Percentiles rank a stretch among this genome's conserved stretches.
Evolutionary conservation across 1,284 basidiomycete genomes (phyloP).

Genomic region (Sanghuangporus sanghuang): DNA sequence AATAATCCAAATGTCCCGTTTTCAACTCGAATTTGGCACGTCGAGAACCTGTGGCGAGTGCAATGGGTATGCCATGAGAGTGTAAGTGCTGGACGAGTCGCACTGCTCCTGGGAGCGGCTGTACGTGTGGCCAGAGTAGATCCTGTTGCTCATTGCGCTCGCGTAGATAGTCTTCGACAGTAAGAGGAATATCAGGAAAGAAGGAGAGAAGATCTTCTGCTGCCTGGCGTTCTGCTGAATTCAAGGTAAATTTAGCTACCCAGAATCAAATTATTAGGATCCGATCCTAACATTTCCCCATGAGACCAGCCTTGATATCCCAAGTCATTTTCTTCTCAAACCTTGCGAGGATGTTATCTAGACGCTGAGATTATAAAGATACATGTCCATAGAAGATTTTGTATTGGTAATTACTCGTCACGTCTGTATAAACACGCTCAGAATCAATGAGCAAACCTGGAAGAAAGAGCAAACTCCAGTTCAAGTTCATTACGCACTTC

Average conservation of each 20-base stretch:
- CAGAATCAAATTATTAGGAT: not conserved
- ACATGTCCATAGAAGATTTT: not conserved
- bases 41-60: conserved; percentile 68
- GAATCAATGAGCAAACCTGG: conserved; percentile 61
- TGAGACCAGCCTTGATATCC: conserved; percentile 78
- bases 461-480: not conserved
- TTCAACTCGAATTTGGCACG: conserved; percentile 63
- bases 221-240: conserved; percentile 58
- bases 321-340: conserved; percentile 75
- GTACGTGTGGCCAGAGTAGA: conserved; percentile 57
- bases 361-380: not conserved
- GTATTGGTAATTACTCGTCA: conserved; percentile 51
- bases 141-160: conserved; percentile 57
- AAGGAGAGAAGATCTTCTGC: conserved; percentile 63
- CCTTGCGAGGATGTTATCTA: conserved; percentile 66
- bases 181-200: conserved; percentile 65
- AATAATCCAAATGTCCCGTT: conserved; percentile 48
- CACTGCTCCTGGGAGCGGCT: conserved; percentile 61
- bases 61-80: conserved; percentile 62
- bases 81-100: conserved; percentile 63
- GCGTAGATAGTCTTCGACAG: conserved; percentile 50
- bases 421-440: conserved; percentile 67
- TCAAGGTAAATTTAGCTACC: not conserved
- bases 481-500: not conserved
- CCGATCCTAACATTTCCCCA: conserved; percentile 67